A percentile compares a stretch with the other conserved stretches of the same genome.
phyloP scores from a whole-genome alignment of 192 early-diverging fungal genomes.

The Coemansia sp. region DNA sequence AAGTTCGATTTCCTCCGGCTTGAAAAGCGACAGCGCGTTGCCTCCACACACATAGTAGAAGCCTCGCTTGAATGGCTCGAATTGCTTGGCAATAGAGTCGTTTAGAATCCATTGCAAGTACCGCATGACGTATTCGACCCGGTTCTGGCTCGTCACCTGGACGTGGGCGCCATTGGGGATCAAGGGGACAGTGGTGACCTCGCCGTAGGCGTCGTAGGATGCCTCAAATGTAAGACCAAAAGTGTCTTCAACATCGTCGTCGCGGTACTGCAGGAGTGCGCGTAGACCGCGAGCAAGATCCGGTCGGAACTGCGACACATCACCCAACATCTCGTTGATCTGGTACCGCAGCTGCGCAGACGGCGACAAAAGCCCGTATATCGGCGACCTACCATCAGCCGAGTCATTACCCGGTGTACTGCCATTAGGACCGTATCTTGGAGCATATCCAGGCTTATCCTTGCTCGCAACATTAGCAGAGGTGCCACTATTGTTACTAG shows the following conservation, averaged over 20 bases:
- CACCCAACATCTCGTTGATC: slow-evolving; percentile 70
- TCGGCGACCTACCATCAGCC: slow-evolving; percentile 32
- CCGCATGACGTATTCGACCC: slow-evolving; percentile 76
- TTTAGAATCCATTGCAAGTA: slow-evolving; percentile 85
- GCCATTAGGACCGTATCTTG: slow-evolving; percentile 9
- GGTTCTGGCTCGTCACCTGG: slow-evolving; percentile 67
- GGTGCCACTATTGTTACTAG: background rate
- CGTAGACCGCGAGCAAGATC: slow-evolving; percentile 79
- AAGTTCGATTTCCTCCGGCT: slow-evolving; percentile 91
- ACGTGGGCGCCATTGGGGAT: slow-evolving; percentile 62
- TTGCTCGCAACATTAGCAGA: background rate
- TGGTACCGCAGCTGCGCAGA: slow-evolving; percentile 53
- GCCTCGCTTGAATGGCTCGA: slow-evolving; percentile 82
- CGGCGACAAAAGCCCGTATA: slow-evolving; percentile 40
- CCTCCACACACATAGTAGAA: slow-evolving; percentile 88
- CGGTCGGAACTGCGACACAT: slow-evolving; percentile 75
- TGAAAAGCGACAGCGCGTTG: slow-evolving; percentile 82
- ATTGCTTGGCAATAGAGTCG: slow-evolving; percentile 70
- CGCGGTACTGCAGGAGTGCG: slow-evolving; percentile 78
- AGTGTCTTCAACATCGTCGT: slow-evolving; percentile 79
- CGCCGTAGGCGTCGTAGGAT: slow-evolving; percentile 71
- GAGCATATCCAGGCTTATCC: slow-evolving; percentile 10
- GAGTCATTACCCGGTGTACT: background rate
- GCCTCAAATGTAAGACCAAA: slow-evolving; percentile 82
- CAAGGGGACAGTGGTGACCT: slow-evolving; percentile 65